Conservation (phyloP, 305 asterid genomes). For the Lippia alba region DNA sequence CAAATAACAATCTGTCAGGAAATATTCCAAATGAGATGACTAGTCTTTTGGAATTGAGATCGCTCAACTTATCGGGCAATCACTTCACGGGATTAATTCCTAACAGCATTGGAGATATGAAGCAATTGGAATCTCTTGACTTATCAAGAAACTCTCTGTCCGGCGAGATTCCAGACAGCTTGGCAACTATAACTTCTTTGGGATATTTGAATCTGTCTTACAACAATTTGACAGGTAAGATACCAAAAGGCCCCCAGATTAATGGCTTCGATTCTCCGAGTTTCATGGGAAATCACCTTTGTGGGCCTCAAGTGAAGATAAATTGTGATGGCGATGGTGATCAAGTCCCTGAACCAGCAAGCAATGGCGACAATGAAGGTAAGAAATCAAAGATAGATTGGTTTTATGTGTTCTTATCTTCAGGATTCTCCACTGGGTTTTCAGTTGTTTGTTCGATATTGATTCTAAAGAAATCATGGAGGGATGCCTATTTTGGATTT, state of each 20-base stretch:
- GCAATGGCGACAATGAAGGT: neutral
- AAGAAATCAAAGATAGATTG: neutral
- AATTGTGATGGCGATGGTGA: neutral
- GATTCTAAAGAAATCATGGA: conserved; percentile 30
- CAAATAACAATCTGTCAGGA: conserved; percentile 19
- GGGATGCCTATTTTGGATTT: conserved; percentile 29
- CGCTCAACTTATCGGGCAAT: conserved; percentile 34
- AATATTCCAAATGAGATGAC: conserved; percentile 10
- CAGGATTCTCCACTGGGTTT: conserved; percentile 10
- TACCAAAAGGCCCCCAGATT: conserved; percentile 23
- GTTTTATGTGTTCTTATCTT: conserved; percentile 18
- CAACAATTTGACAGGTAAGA: conserved; percentile 23
- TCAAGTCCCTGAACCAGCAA: neutral
- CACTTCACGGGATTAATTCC: conserved; percentile 20
- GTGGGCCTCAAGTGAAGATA: conserved; percentile 13
- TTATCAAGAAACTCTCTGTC: neutral
- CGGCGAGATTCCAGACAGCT: conserved; percentile 36
- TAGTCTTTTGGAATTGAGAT: conserved; percentile 29
- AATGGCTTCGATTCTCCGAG: neutral
- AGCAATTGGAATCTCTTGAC: too few relatives aligned
- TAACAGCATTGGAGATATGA: too few relatives aligned
- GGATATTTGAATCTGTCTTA: conserved; percentile 9
- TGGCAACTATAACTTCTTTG: conserved; percentile 25
- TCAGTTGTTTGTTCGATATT: conserved; percentile 19
- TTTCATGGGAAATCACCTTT: conserved; percentile 16